Evolutionary conservation across 2,329 filamentous ascomycete genomes (phyloP).

Genomic region (Sporothrix phasma): DNA sequence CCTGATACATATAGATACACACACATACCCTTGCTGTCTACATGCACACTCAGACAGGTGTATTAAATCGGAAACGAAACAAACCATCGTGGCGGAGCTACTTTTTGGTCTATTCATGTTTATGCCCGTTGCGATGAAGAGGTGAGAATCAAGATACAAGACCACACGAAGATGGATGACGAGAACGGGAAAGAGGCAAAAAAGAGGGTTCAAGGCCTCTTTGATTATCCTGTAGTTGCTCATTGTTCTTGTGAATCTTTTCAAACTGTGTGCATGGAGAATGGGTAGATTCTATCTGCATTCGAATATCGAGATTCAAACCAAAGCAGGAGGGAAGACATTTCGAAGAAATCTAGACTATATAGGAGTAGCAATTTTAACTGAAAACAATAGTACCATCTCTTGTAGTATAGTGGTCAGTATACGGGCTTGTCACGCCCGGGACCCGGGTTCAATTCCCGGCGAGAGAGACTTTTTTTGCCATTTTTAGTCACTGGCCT

Average conservation of each 20-base stretch:
- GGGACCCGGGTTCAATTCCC: slow-evolving; percentile 17
- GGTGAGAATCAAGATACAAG: no score
- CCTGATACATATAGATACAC: background rate
- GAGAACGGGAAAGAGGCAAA: no score
- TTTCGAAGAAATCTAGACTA: background rate
- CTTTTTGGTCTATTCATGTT: background rate
- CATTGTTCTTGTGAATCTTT: no score
- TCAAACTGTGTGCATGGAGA: no score
- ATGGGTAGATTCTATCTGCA: no score
- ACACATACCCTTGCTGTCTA: slow-evolving; percentile 1
- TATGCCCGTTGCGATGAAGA: background rate
- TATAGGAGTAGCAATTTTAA: background rate
- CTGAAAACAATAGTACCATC: slow-evolving; percentile 1
- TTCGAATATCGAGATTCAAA: no score
- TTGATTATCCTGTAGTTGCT: no score
- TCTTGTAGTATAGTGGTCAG: slow-evolving; percentile 20
- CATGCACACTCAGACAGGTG: background rate
- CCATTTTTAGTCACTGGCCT: background rate
- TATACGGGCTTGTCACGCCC: slow-evolving; percentile 19
- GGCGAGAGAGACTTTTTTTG: slow-evolving; percentile 9
- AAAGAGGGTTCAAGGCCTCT: no score
- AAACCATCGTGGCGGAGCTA: background rate
- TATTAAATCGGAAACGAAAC: background rate
- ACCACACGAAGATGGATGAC: no score
- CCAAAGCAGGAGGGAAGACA: no score